phyloP scores from a whole-genome alignment of 805 yeast species.

The Candida jianshihensis region DNA sequence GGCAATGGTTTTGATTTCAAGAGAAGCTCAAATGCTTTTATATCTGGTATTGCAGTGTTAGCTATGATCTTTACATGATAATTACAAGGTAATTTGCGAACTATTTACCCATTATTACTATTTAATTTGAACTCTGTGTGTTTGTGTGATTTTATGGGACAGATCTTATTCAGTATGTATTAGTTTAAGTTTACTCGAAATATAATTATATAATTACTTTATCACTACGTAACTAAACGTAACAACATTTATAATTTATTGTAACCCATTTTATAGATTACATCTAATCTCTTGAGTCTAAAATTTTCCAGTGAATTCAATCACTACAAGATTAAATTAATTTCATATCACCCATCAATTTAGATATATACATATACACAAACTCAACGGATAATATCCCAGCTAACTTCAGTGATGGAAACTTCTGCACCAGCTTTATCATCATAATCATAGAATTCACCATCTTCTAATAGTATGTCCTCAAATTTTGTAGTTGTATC shows the following conservation, averaged over 20 bases:
- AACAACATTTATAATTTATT: no score
- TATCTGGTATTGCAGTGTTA: neutral
- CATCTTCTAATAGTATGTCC: conserved; percentile 67
- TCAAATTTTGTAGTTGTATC: conserved; percentile 45
- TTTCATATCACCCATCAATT: neutral
- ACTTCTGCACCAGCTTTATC: conserved; percentile 79
- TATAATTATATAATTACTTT: no score
- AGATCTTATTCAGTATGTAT: no score
- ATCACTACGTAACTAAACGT: no score
- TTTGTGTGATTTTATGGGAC: no score
- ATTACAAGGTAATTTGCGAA: neutral
- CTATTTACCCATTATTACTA: no score
- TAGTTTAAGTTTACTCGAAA: no score
- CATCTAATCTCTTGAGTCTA: no score
- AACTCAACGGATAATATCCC: conserved; percentile 43
- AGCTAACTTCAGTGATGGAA: conserved; percentile 64
- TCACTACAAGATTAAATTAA: no score
- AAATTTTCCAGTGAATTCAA: no score
- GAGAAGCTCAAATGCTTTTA: neutral
- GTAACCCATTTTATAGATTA: no score
- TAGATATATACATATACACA: neutral
- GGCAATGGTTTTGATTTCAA: conserved; percentile 7
- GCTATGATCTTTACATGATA: neutral
- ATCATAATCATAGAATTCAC: conserved; percentile 95
- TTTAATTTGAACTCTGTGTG: no score